Evolutionary conservation across 495 filamentous ascomycete species (phyloP).

Genomic region (Mytilinidion resinicola): DNA sequence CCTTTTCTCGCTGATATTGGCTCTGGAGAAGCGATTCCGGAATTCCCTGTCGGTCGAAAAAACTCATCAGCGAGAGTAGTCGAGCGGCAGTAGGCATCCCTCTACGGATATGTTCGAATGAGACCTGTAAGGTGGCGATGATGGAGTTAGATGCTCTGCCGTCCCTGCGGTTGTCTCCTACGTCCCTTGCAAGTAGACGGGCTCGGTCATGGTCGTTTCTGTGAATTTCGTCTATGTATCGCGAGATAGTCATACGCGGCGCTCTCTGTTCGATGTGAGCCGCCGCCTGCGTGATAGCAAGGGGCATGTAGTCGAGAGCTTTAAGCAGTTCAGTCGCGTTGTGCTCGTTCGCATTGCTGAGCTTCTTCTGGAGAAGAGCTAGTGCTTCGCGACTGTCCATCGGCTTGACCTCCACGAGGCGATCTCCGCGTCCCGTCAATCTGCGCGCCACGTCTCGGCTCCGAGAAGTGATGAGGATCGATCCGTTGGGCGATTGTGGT

Average conservation of each 20-base stretch:
- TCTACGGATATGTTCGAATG: constrained; percentile 41
- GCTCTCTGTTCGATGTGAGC: constrained; percentile 2
- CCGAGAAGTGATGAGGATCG: constrained; percentile 13
- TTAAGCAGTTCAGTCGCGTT: constrained; percentile 6
- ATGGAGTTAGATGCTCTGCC: constrained; percentile 19
- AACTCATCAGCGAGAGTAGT: constrained; percentile 27
- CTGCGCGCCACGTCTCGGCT: constrained; percentile 17
- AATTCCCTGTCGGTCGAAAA: constrained; percentile 28
- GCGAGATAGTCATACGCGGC: constrained; percentile 29
- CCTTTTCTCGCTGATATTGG: constrained; percentile 3
- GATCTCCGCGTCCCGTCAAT: constrained; percentile 27
- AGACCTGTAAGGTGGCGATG: constrained; percentile 1
- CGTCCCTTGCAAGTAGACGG: constrained; percentile 37
- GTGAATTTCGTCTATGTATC: constrained; percentile 37
- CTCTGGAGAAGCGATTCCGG: constrained; percentile 20
- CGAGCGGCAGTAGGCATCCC: constrained; percentile 23
- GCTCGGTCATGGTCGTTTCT: constrained; percentile 36
- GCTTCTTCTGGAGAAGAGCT: constrained; percentile 40
- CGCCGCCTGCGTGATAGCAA: background rate
- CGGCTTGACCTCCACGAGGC: constrained; percentile 38
- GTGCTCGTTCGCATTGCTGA: constrained; percentile 17
- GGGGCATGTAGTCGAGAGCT: constrained; percentile 13
- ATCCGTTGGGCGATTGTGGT: constrained; percentile 5
- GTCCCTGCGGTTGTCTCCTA: constrained; percentile 39
- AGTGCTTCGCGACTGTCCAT: constrained; percentile 32